Base-by-base conservation (phyloP, 495 filamentous ascomycete species). In the Aspergillus egyptiacus region DNA sequence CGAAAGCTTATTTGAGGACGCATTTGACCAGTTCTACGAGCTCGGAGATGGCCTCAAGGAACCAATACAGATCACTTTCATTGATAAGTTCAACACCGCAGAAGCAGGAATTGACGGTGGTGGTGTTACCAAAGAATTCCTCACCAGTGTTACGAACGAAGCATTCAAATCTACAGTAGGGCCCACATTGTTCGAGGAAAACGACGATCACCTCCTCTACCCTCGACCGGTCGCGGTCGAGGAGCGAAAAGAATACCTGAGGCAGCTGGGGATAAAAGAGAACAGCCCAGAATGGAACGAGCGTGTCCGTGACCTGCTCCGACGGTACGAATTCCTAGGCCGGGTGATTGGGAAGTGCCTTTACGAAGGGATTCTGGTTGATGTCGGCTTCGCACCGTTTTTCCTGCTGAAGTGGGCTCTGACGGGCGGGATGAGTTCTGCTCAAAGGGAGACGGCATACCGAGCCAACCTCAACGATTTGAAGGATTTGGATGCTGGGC, bases 101-200 rank as follows among this genome's bases (percentile, higher is more conserved):
- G 93, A 99, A 67, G 90, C 93, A 5, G 93, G 93, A 24, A 96
- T 99, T 50, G 93, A 99, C 62, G 93, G 93, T 0, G 93, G 93
- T 23, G 93, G 93, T 35, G 93, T 99, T 13, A 97, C 91, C 11
- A 99, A 99, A 58, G 93, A 99, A 57, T 99, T 99, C 56, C 72
- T 97, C 23, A 96, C 86, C 0, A 93, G 87, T 54, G 79, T 96
- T 13, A 95, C 89, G 2, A 84, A 77, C 5, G 86, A 96, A 64
- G 90, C 91, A 8, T 96, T 99, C 61, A 76, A 73, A 34, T 75
- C 79, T 11, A 68, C 72, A 23, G 68, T 70, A 15, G 63, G 66
- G 1, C 58, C 73, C 18, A 66, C 72, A 45, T 72, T 89, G 40
- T 97, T 99, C 55, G 71, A 84, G 8, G 83, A 90, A 49, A 99